phyloP scores from a whole-genome alignment of 2,329 filamentous ascomycete species.

The Colletotrichum australisinense region DNA sequence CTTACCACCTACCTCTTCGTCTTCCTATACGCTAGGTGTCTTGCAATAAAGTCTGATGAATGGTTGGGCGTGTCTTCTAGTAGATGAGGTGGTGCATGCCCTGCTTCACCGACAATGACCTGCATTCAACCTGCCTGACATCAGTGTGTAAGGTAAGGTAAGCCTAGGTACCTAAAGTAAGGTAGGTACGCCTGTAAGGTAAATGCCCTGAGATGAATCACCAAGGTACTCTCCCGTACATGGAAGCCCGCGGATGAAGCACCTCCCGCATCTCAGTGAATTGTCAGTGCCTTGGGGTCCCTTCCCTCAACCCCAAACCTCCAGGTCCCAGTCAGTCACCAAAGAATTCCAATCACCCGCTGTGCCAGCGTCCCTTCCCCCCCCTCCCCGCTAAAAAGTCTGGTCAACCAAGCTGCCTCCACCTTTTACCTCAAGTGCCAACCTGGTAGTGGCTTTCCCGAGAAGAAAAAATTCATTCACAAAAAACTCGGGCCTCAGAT shows the following conservation, averaged over 20 bases:
- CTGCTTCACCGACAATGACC: neutral
- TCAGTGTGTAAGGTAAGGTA: neutral
- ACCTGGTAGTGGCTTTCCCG: conserved; percentile 35
- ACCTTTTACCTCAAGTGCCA: conserved; percentile 32
- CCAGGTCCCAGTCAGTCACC: neutral
- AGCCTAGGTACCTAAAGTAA: too few relatives aligned
- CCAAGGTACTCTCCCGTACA: neutral
- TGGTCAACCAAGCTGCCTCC: conserved; percentile 32
- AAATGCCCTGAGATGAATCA: neutral
- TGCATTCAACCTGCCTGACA: neutral
- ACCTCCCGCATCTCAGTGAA: neutral
- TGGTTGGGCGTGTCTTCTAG: neutral
- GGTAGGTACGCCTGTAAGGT: neutral
- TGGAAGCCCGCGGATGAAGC: neutral
- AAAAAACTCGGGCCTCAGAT: conserved; percentile 35
- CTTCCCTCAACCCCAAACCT: conserved; percentile 1
- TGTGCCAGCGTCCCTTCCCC: neutral
- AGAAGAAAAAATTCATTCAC: conserved; percentile 37
- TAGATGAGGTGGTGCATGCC: conserved; percentile 1
- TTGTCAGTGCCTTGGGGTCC: neutral
- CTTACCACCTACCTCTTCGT: neutral
- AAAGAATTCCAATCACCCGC: neutral
- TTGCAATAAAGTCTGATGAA: neutral
- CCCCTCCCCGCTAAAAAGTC: conserved; percentile 32
- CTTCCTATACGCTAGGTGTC: neutral